phyloP scores from a whole-genome alignment of 306 rosid species.

The Luffa acutangula region DNA sequence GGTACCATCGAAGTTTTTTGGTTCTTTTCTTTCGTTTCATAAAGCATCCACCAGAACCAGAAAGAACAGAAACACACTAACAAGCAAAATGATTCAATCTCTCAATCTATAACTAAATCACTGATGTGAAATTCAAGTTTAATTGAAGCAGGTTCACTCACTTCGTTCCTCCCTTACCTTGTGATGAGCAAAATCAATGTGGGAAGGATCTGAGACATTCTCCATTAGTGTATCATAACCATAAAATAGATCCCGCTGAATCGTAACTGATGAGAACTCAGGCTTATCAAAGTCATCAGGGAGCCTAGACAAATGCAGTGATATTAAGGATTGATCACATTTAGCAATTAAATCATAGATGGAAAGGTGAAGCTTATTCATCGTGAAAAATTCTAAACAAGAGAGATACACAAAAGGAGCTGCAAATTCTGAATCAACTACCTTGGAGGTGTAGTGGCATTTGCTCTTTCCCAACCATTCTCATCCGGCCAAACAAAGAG shows the following conservation, averaged over 20 bases:
- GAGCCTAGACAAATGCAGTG: slow-evolving; percentile 40
- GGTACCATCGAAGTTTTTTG: not conserved
- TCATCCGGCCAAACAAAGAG: slow-evolving; percentile 99
- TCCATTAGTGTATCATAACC: slow-evolving; percentile 98
- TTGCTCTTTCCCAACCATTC: slow-evolving; percentile 91
- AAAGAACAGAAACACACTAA: not conserved
- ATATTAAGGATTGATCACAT: not conserved
- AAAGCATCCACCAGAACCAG: not conserved
- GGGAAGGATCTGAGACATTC: slow-evolving; percentile 97
- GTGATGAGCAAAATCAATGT: slow-evolving; percentile 97
- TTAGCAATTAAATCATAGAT: not conserved
- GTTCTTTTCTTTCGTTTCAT: not conserved
- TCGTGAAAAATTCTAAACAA: not conserved
- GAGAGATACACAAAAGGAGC: not conserved
- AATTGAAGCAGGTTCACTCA: not conserved
- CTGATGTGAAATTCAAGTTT: not conserved
- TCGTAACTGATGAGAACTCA: slow-evolving; percentile 84
- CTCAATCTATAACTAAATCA: not conserved
- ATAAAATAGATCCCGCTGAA: slow-evolving; percentile 98
- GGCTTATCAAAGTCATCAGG: slow-evolving; percentile 75
- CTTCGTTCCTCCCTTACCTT: slow-evolving; percentile 35
- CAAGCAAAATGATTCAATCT: not conserved
- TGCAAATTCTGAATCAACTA: slow-evolving; percentile 18
- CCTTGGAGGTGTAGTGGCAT: slow-evolving; percentile 70
- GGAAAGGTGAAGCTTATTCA: not conserved